Base-by-base conservation (phyloP, 2,329 filamentous ascomycete genomes). In the Diaporthe vexans region DNA sequence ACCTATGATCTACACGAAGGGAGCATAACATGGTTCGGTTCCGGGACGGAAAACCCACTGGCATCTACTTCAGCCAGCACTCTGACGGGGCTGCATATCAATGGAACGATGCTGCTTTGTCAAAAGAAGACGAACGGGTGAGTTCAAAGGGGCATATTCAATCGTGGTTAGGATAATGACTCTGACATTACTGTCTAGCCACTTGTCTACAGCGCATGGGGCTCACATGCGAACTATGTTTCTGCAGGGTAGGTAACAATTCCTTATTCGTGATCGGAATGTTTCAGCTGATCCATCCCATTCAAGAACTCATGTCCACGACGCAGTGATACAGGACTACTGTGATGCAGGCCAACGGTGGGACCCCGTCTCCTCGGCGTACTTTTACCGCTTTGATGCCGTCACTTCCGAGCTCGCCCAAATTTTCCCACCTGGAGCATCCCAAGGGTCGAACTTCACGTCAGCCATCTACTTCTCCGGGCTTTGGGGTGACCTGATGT, bases 221-320 rank as follows among this genome's bases (percentile, higher is more conserved):
- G 82, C 3, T 82, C 82, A 0, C 82, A 84, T 40, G 82, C 82
- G 29, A 83, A 83, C 19, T 84, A 82, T 61, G 73, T 77, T 15
- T 65, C 76, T 10, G 10, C 75, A 24, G 82, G 82, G 82, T 83
- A 77, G 65, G 77, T 58, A 35, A 11, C 3, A 15, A 33, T 2
- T 19, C 1, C 46, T 33, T 3, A 35, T n/a, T 24, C 3, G 0
- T 37, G 5, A 1, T 2, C n/a, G 13, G 24, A 1, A 2, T 0
- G 3, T 35, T n/a, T 13, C 15, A 58, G 11, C 71, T 77, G 26
- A 77, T 21, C 33, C 10, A 13, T 3, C 2, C 9, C 3, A 13
- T 15, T 51, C 0, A 37, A 84, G 82, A 1, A 43, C 79, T 11
- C 82, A 83, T 57, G 56, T 83, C 4, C 82, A 84, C 56, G 80